Evolutionary conservation across 2,329 filamentous ascomycete species (phyloP).

Genomic region (Metarhizium sp.): DNA sequence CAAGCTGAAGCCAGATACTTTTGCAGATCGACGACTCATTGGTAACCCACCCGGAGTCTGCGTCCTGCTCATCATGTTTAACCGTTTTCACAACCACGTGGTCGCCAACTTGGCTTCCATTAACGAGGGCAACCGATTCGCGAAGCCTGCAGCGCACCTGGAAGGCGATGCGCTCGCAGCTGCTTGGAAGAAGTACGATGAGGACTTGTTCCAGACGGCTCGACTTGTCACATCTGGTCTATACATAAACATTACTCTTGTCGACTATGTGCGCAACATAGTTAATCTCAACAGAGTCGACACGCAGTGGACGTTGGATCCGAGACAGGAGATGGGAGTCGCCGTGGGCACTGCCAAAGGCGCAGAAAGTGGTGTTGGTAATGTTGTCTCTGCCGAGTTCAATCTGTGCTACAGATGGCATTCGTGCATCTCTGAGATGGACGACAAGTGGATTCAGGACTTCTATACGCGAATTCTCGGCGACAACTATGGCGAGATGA

Average conservation of each 20-base stretch:
- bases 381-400: slow-evolving; percentile 80
- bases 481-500: slow-evolving; percentile 44
- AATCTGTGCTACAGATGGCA: slow-evolving; percentile 86
- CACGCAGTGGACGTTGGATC: slow-evolving; percentile 74
- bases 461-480: slow-evolving; percentile 54
- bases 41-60: slow-evolving; percentile 65
- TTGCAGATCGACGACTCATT: slow-evolving; percentile 59
- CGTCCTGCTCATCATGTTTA: slow-evolving; percentile 68
- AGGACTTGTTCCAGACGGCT: slow-evolving; percentile 72
- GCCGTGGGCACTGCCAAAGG: slow-evolving; percentile 42
- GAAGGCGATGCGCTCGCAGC: slow-evolving; percentile 37
- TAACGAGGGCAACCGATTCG: slow-evolving; percentile 75
- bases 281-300: slow-evolving; percentile 50
- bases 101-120: slow-evolving; percentile 73
- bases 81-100: slow-evolving; percentile 79
- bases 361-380: slow-evolving; percentile 65
- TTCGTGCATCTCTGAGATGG: slow-evolving; percentile 59
- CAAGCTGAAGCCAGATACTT: slow-evolving; percentile 62
- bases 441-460: slow-evolving; percentile 72
- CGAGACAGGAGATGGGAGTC: slow-evolving; percentile 57
- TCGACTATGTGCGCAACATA: slow-evolving; percentile 73
- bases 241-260: slow-evolving; percentile 69
- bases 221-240: slow-evolving; percentile 65
- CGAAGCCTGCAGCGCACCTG: slow-evolving; percentile 45
- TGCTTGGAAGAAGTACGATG: slow-evolving; percentile 61